Base-by-base conservation (phyloP, 1,284 basidiomycete genomes). In the Ganoderma meredithae region DNA sequence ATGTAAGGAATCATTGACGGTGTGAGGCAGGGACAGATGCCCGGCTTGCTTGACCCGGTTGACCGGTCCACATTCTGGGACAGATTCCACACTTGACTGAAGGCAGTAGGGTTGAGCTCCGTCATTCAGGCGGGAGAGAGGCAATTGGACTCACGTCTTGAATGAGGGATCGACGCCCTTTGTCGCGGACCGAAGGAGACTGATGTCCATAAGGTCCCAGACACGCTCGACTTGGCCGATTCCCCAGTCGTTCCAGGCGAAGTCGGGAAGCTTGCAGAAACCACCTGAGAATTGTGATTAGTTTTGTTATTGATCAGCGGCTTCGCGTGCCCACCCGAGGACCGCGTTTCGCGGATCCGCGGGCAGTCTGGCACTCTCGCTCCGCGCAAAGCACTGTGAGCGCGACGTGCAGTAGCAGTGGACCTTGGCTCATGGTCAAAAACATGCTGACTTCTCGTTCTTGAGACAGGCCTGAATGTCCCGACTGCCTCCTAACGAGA, bases 1-100 rank as follows among this genome's bases (percentile, higher is more conserved):
- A 98, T 92, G 78, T 96, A 98, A 0, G 97, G 95, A 71, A 98
- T 98, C 93, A 98, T 98, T 43, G 94, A 93, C 0, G 96, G 96
- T 0, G 96, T 98, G 22, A 98, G 86, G 79, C 96, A 98, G 1
- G 95, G 95, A 68, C 92, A 95, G 59, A 97, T 93, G 9, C 96
- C 96, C 1, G 91, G 84, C 78, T 90, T 91, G 68, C 87, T 89
- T 0, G 93, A 91, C 4, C 93, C 94, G 49, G 92, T 95, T 53
- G 93, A 94, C 17, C 96, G 89, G 79, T 96, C 95, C 39, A 98
- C 97, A 73, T 98, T 98, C 79, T 98, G 96, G 4, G 95, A 97
- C n/a, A 98, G 85, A 79, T 98, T 98, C 97, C 96, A 98, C 1
- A 98, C 93, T 80, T 92, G 84, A 1, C 92, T 94, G 70, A 65